phyloP scores from a whole-genome alignment of 345 rosid genomes.

The Cardamine occulta region DNA sequence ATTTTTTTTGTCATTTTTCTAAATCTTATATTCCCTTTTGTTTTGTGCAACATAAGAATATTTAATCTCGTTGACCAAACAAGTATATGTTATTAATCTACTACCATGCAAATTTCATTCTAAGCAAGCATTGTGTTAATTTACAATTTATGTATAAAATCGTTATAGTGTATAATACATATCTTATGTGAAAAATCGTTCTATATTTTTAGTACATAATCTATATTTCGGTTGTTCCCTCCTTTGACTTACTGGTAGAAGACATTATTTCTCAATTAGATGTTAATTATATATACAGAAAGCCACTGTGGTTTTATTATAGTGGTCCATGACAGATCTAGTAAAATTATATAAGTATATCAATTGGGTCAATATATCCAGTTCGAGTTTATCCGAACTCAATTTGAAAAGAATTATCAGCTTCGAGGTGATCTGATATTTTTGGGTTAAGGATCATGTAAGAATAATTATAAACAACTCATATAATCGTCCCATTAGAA shows the following conservation, averaged over 20 bases:
- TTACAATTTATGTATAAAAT: neutral
- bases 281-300: neutral
- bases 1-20: slow-evolving; percentile 23
- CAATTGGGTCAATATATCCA: neutral
- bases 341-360: slow-evolving; percentile 6
- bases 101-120: neutral
- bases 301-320: neutral
- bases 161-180: neutral
- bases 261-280: neutral
- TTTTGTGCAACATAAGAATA: slow-evolving; percentile 18
- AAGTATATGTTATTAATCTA: neutral
- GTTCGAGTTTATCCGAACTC: neutral
- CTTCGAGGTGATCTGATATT: neutral
- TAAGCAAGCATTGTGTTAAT: neutral
- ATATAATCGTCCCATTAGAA: neutral
- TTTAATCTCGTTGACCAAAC: slow-evolving; percentile 22
- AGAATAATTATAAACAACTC: neutral
- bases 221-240: neutral
- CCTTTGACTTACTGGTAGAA: neutral
- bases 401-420: neutral
- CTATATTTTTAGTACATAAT: neutral
- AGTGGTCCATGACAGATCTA: slow-evolving; percentile 22
- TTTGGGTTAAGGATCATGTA: neutral
- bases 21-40: slow-evolving; percentile 16
- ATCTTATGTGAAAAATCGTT: neutral